Evolutionary conservation across 495 filamentous ascomycete species (phyloP), one percentile per base, ranked within the genome.

Genomic region (Penicillium ochrochloron): DNA sequence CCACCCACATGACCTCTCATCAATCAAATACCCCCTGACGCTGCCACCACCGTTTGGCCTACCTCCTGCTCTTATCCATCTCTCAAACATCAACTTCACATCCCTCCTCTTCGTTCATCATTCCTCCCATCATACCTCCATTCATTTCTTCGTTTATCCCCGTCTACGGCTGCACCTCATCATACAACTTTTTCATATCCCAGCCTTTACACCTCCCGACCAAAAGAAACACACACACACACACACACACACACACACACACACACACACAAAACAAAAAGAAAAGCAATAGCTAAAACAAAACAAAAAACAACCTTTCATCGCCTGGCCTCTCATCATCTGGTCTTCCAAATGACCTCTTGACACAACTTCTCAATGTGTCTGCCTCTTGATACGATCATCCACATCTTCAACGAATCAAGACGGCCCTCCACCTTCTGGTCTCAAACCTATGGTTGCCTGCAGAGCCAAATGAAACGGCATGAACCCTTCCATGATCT

Each of bases 301-400:
- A n/a, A n/a, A n/a, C n/a, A 8, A 19, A 19, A n/a, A 23, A 12
- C 21, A 4, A 1, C 11, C 19, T 29, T 23, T 5, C 23, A 6
- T 52, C 48, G 1, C 23, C 21, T 5, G 23, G n/a, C 23, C 21
- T 27, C 48, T 25, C 48, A 12, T 27, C 23, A 8, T 51, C 48
- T 15, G 27, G 27, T 11, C 27, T 52, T 11, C 19, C 48, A 12
- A 51, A 11, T 11, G 15, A 52, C 9, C 21, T 52, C 23, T 27
- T 52, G 48, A 27, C 48, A 52, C 23, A 5, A 25, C 48, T 52
- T 44, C 41, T 44, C 41, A 44, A 44, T 6, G 41, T 44, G 41
- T 19, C 41, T 6, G 41, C 41, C 14, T 44, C 41, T 44, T 44
- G 41, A 44, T 8, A 44, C 9, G 7, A 8, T 9, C n/a, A 44